Conservation (phyloP, 306 rosid species). For the Quercus engelmannii region DNA sequence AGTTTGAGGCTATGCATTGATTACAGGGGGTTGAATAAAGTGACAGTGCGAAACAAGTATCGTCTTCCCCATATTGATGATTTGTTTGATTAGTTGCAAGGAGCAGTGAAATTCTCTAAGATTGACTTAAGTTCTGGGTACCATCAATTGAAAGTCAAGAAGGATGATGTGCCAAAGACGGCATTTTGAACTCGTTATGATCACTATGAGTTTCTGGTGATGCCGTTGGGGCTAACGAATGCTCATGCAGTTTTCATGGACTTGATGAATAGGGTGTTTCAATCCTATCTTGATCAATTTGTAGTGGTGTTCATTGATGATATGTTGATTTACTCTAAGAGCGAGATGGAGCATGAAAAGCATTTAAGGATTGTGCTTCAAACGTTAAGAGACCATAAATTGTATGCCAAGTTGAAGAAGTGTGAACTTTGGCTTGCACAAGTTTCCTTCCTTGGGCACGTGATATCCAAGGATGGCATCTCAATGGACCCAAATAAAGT, state of each 20-base stretch:
- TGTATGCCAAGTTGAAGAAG: too few species aligned
- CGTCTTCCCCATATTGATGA: neutral
- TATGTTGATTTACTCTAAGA: neutral
- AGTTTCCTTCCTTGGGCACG: neutral
- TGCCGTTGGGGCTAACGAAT: neutral
- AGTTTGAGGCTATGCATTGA: neutral
- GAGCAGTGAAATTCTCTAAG: neutral
- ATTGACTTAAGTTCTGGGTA: neutral
- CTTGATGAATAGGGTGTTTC: neutral
- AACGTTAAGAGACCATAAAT: neutral
- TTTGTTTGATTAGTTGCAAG: neutral
- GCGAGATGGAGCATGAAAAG: neutral
- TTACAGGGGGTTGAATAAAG: neutral
- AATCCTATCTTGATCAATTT: neutral
- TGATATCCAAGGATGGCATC: neutral
- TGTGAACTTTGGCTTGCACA: neutral
- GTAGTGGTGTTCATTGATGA: neutral
- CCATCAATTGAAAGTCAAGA: neutral
- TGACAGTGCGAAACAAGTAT: neutral
- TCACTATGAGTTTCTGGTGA: neutral
- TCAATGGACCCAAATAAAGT: neutral
- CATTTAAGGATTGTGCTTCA: neutral
- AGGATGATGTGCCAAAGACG: neutral
- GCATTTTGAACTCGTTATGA: neutral
- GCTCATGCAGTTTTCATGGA: neutral